Evolutionary conservation across 106 monocot species (phyloP).

Genomic region (Acorus calamus): DNA sequence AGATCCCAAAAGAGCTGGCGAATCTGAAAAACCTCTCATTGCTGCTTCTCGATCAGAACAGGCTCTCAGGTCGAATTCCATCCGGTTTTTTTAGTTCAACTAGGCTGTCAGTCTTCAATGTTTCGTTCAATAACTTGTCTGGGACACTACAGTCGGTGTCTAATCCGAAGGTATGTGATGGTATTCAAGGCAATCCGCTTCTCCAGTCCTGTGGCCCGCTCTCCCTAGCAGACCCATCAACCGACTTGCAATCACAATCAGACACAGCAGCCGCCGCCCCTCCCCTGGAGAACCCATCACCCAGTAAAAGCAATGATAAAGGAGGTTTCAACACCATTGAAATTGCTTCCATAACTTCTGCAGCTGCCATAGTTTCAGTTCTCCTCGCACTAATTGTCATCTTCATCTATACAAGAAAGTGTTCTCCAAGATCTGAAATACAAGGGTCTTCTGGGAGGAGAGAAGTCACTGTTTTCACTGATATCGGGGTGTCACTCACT

Average conservation of each 20-base stretch:
- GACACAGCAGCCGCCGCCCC: constrained; percentile 6
- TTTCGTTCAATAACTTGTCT: constrained; percentile 72
- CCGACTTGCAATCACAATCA: constrained; percentile 26
- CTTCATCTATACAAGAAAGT: constrained; percentile 70
- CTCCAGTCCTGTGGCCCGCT: constrained; percentile 23
- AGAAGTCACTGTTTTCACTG: constrained; percentile 62
- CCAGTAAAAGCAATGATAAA: constrained; percentile 6
- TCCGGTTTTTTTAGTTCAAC: constrained; percentile 20
- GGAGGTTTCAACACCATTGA: constrained; percentile 51
- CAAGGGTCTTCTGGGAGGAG: constrained; percentile 28
- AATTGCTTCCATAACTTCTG: constrained; percentile 80
- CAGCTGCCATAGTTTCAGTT: constrained; percentile 70
- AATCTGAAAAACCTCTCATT: constrained; percentile 47
- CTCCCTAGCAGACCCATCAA: constrained; percentile 30
- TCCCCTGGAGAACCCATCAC: constrained; percentile 9
- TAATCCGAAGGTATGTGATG: constrained; percentile 30
- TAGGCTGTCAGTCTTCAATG: constrained; percentile 48
- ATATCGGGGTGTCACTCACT: constrained; percentile 76
- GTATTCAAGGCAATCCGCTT: constrained; percentile 48
- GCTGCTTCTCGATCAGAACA: constrained; percentile 58
- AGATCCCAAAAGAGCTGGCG: constrained; percentile 45
- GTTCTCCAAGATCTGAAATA: constrained; percentile 33
- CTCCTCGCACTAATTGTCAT: constrained; percentile 53
- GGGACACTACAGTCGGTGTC: constrained; percentile 42
- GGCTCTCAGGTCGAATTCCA: constrained; percentile 58